Percentiles rank a stretch among this genome's conserved stretches.
These are phyloP conservation scores for Sistotremastrum niveocremeum DNA, from an alignment of 768 basidiomycete species.

Conservation along the genomic window DNA sequence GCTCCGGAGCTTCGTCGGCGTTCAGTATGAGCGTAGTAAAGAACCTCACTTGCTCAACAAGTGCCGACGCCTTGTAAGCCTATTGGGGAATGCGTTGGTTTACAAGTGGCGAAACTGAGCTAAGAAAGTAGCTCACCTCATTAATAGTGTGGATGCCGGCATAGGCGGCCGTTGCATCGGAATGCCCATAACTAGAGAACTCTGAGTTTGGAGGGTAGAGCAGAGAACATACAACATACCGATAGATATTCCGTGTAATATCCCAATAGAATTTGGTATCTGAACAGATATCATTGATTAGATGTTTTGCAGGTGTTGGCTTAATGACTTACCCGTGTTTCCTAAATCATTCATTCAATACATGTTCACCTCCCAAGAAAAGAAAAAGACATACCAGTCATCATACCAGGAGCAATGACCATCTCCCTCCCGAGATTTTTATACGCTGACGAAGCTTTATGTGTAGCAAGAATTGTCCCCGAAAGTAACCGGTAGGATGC, in stretches of 20 bases:
- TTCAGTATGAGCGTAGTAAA: constrained; percentile 57
- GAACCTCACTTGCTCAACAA: constrained; percentile 56
- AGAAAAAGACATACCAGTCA: constrained; percentile 1
- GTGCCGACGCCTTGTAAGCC: constrained; percentile 33
- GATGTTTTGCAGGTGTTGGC: too few species aligned
- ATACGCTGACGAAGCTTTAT: constrained; percentile 5
- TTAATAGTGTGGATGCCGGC: constrained; percentile 17
- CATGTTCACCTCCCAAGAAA: too few species aligned
- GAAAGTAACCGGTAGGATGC: constrained; percentile 35
- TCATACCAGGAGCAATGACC: constrained; percentile 10
- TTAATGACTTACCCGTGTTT: too few species aligned
- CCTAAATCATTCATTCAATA: too few species aligned
- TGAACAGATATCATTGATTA: constrained; percentile 4
- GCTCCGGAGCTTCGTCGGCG: constrained; percentile 35
- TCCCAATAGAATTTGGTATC: constrained; percentile 49
- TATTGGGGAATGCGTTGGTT: constrained; percentile 11
- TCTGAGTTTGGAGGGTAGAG: too few species aligned
- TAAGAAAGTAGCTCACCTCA: constrained; percentile 6
- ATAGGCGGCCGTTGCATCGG: constrained; percentile 18
- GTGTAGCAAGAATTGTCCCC: constrained; percentile 45
- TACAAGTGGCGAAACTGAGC: too few species aligned
- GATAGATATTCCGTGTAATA: constrained; percentile 47
- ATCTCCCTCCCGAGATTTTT: too few species aligned
- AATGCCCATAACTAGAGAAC: constrained; percentile 12
- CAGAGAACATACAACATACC: constrained; percentile 25